These are phyloP conservation scores for Tinospora cordifolia DNA, from an alignment of 164 flowering plant genomes.

Conservation along the genomic window DNA sequence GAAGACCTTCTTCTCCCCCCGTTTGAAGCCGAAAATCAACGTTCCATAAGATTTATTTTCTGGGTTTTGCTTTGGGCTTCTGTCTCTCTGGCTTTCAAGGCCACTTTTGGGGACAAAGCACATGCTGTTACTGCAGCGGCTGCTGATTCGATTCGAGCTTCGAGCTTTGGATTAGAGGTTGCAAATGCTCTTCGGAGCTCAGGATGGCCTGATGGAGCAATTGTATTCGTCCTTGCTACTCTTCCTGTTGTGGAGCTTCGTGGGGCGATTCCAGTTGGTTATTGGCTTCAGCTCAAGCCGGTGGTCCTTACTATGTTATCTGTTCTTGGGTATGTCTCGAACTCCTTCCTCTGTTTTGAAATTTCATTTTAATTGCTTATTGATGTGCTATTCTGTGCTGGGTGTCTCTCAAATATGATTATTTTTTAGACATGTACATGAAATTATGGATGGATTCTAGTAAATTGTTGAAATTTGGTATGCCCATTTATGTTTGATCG, in stretches of 20 bases:
- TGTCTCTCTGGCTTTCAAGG: conserved; percentile 44
- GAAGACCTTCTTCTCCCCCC: neutral
- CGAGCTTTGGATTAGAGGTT: conserved; percentile 62
- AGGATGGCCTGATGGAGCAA: conserved; percentile 86
- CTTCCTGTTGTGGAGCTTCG: conserved; percentile 96
- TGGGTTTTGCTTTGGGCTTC: conserved; percentile 77
- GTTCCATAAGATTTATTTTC: conserved; percentile 21
- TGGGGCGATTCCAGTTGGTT: conserved; percentile 99
- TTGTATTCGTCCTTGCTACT: conserved; percentile 83
- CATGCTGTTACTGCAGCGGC: conserved; percentile 36
- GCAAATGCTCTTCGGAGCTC: conserved; percentile 50
- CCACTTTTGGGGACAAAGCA: conserved; percentile 30
- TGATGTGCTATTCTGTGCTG: neutral
- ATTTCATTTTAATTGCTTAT: neutral
- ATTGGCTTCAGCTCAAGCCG: conserved; percentile 93
- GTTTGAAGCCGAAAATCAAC: neutral
- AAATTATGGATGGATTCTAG: neutral
- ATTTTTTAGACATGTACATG: neutral
- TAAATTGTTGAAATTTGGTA: neutral
- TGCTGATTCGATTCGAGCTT: conserved; percentile 63
- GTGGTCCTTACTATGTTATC: conserved; percentile 52
- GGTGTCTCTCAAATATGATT: neutral
- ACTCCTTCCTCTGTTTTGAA: neutral
- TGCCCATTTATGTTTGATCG: too few relatives aligned
- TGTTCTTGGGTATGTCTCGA: conserved; percentile 46